Evolutionary conservation across 306 rosid species (phyloP).

Genomic region (Cicer judaicum): DNA sequence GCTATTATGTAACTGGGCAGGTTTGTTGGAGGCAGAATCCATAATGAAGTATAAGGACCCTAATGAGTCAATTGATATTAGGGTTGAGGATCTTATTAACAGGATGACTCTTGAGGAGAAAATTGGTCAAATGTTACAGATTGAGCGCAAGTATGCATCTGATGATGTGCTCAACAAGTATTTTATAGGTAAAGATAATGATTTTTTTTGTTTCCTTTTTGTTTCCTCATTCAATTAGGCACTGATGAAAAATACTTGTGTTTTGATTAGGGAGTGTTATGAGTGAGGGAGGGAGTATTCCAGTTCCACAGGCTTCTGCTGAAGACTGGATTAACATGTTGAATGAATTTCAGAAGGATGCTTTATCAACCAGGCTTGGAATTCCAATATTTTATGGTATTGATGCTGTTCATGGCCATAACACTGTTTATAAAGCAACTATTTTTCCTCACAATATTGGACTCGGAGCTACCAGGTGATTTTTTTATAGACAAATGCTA

Average conservation of each 20-base stretch:
- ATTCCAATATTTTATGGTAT: conserved; percentile 63
- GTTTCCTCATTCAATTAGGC: conserved; percentile 4
- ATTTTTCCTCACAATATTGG: conserved; percentile 62
- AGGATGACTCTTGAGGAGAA: conserved; percentile 53
- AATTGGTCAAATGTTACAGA: conserved; percentile 60
- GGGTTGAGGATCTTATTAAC: conserved; percentile 50
- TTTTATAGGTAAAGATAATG: conserved; percentile 42
- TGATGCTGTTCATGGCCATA: conserved; percentile 63
- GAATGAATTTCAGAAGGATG: conserved; percentile 58
- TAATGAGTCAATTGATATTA: conserved; percentile 28
- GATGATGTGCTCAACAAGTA: conserved; percentile 40
- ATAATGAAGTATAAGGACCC: conserved; percentile 46
- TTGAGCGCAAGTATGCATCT: conserved; percentile 50
- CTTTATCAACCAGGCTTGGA: conserved; percentile 55
- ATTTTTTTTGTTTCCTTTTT: too few relatives aligned
- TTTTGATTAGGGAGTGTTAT: conserved; percentile 57
- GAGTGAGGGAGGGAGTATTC: conserved; percentile 63
- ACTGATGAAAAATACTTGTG: neutral
- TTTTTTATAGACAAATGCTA: neutral
- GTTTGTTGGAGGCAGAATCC: conserved; percentile 45
- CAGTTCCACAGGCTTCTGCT: conserved; percentile 55
- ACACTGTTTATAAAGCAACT: conserved; percentile 53
- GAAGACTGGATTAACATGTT: conserved; percentile 58
- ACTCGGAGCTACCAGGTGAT: conserved; percentile 60
- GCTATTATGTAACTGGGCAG: conserved; percentile 27